Base-by-base conservation (phyloP, 1,139 yeast species). In the Protomyces macrosporus region DNA sequence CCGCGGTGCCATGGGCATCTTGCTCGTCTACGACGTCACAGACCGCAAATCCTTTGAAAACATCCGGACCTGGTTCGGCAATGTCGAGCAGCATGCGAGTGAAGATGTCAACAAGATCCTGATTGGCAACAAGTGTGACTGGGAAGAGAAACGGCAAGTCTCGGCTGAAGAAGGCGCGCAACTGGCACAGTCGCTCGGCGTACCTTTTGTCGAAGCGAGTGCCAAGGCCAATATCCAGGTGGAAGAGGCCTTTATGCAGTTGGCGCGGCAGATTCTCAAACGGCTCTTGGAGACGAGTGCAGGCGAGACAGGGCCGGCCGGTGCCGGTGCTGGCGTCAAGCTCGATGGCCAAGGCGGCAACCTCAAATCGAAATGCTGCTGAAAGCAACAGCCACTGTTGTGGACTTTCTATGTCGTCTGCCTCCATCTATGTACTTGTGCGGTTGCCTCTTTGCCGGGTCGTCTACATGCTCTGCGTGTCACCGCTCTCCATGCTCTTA, bases 1-100 rank as follows among this genome's bases (percentile, higher is more conserved):
- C 79, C 85, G 99, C 76, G 97, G 98, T 65, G 98, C 99, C 66
- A 90, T 90, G 95, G 99, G 98, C 68, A 93, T 95, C 74, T 85
- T 93, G 66, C 83, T 93, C 70, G 96, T 93, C 59, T 93, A 93
- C 77, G 99, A 93, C 76, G 98, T 93, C 64, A 88, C 96, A 48
- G 98, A 95, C 76, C 90, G 90, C 72, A 85, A 95, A 77, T 88
- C 97, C 52, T 95, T 93, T 78, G 90, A 87, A 72, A 85, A 84
- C 71, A 79, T 84, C 69, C 90, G 90, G 74, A 88, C 89, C 71
- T 93, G 98, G 98, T 88, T 83, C 78, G 85, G 88, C 71, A 91
- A 97, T 40, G 97, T 93, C 54, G 88, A 90, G 74, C 97, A 90
- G 75, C 97, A 95, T 72, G 98, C 98, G 55, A 88, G 87, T 72